A percentile compares a stretch with the other conserved stretches of the same genome.
Conservation (phyloP, 2,329 filamentous ascomycete genomes). For the Neonectria punicea region DNA sequence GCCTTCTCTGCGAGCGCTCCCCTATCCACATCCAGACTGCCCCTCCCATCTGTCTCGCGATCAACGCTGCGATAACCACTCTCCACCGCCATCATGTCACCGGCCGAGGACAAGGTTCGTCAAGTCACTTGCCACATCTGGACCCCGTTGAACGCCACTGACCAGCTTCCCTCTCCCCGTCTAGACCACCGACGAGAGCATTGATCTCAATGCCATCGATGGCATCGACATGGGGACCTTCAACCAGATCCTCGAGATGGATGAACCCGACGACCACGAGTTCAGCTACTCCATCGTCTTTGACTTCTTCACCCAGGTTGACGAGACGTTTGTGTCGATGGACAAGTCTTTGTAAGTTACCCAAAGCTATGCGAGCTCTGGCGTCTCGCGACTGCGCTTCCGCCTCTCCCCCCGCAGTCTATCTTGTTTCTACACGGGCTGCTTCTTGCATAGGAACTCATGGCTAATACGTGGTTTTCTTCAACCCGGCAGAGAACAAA, state of each 20-base stretch:
- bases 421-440: neutral
- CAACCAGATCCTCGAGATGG: slow-evolving; percentile 97
- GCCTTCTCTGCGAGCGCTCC: slow-evolving; percentile 6
- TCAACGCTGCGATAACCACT: slow-evolving; percentile 27
- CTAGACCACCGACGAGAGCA: slow-evolving; percentile 56
- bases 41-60: slow-evolving; percentile 22
- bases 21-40: slow-evolving; percentile 14
- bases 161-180: slow-evolving; percentile 8
- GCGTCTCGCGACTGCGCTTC: slow-evolving; percentile 1
- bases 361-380: neutral
- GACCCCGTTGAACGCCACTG: slow-evolving; percentile 21
- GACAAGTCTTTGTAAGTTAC: slow-evolving; percentile 79
- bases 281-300: slow-evolving; percentile 91
- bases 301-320: slow-evolving; percentile 92
- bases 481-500: slow-evolving; percentile 62
- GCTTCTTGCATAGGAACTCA: neutral
- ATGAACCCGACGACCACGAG: slow-evolving; percentile 86
- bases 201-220: slow-evolving; percentile 73
- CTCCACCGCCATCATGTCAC: slow-evolving; percentile 42
- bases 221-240: slow-evolving; percentile 85
- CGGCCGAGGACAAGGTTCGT: slow-evolving; percentile 49
- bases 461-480: slow-evolving; percentile 15
- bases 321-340: slow-evolving; percentile 88
- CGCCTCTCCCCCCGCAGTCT: neutral
- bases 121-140: slow-evolving; percentile 1